Base-by-base conservation (phyloP, 78 protist genomes). In the Pelomyxa schiedti region DNA sequence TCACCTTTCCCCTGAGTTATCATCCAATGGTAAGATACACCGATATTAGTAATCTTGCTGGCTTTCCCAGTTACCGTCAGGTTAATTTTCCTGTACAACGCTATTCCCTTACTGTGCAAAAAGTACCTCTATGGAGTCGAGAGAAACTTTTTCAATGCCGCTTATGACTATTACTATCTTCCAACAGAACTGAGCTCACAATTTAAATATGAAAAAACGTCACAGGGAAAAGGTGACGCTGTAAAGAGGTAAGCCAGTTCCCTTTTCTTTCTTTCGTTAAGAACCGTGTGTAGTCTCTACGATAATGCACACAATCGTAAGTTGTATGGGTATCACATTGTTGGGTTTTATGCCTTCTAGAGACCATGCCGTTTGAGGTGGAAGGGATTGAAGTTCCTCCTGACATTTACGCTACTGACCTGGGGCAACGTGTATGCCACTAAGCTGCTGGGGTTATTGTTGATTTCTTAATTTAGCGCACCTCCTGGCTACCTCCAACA, bases 81-180 rank as follows among this genome's bases (percentile, higher is more conserved):
- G 74, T 70, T 29, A 70, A 52, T 16, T 4, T 28, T 7, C 8
- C 69, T 39, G 28, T 29, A 70, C 5, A 36, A 70, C 4, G 53
- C 6, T 6, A 39, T 39, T 52, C 9, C 41, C 30, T 65, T 24
- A 69, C 39, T 32, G 26, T 4, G 3, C 3, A 4, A 37, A 32
- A n/a, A 66, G 42, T 42, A 58, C 7, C 39, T 81, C 29, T 70
- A 78, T 52, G 93, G 81, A 22, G 79, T 89, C 0, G 92, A 89
- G 1, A 4, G 28, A 24, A 79, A 83, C 28, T 84, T 43, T 30
- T 65, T 89, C 8, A 9, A 41, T 9, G 72, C 22, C 29, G 29
- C 80, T 0, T 89, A 68, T 30, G 8, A 47, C 0, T 38, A 75
- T 28, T 88, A 70, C 74, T 81, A 52, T 4, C 39, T 72, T 2